phyloP scores from a whole-genome alignment of 495 filamentous ascomycete genomes.

The Trichoderma orchidacearum region DNA sequence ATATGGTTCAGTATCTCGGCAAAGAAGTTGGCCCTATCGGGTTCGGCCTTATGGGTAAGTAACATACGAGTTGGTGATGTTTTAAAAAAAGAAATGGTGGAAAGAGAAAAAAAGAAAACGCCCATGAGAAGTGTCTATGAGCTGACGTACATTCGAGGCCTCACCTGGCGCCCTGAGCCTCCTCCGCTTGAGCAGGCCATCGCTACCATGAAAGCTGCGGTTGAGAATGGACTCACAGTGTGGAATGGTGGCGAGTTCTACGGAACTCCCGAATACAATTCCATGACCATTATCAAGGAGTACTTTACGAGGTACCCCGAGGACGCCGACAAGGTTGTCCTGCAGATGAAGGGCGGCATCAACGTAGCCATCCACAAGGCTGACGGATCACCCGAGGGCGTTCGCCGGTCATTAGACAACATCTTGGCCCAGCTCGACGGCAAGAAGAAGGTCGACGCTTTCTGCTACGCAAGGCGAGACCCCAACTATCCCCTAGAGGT shows the following conservation, averaged over 20 bases:
- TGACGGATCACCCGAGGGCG: constrained; percentile 48
- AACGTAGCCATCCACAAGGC: constrained; percentile 19
- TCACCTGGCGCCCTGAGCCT: constrained; percentile 56
- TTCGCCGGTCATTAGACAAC: constrained; percentile 54
- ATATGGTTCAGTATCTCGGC: constrained; percentile 37
- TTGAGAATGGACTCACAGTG: constrained; percentile 49
- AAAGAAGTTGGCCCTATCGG: constrained; percentile 42
- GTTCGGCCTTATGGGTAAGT: constrained; percentile 42
- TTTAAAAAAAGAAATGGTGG: background rate
- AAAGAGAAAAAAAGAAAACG: background rate
- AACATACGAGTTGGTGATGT: background rate
- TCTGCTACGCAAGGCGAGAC: constrained; percentile 65
- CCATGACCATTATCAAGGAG: constrained; percentile 44
- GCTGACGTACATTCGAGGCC: constrained; percentile 26
- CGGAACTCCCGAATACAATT: constrained; percentile 56
- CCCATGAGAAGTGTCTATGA: background rate
- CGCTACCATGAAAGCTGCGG: constrained; percentile 50
- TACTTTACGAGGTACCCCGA: constrained; percentile 59
- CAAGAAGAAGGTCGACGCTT: constrained; percentile 72
- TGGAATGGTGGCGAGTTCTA: constrained; percentile 82
- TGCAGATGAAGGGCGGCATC: constrained; percentile 50
- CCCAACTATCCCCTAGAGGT: constrained; percentile 33
- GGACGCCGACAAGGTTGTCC: constrained; percentile 49
- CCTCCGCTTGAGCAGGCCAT: constrained; percentile 48
- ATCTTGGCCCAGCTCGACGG: constrained; percentile 48